phyloP scores from a whole-genome alignment of 192 early-diverging fungal genomes.

The Coemansia sp. region DNA sequence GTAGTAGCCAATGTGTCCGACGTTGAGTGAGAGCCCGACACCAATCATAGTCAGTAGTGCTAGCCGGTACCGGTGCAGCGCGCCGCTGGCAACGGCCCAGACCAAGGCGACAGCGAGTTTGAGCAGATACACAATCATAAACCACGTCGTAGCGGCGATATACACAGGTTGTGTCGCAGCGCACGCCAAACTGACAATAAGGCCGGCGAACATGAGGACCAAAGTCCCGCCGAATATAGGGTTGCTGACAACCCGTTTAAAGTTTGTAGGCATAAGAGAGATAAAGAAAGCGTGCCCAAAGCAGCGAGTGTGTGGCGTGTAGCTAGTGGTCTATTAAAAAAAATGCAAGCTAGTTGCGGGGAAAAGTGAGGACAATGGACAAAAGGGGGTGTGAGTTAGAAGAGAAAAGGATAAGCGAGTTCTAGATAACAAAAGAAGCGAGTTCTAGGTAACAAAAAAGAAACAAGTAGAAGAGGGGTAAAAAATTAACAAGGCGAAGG shows the following conservation, averaged over 20 bases:
- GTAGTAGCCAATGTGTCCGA: constrained; percentile 53
- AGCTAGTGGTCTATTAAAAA: background rate
- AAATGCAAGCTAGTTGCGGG: background rate
- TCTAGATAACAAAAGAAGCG: background rate
- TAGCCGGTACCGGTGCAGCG: constrained; percentile 51
- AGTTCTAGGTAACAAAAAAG: constrained; percentile 9
- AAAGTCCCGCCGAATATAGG: constrained; percentile 53
- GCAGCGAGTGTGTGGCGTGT: background rate
- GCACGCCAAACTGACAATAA: constrained; percentile 37
- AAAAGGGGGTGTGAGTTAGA: background rate
- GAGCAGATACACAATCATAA: constrained; percentile 44
- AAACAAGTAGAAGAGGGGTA: constrained; percentile 6
- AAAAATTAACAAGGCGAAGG: constrained; percentile 4
- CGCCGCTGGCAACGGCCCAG: constrained; percentile 30
- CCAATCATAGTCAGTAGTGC: constrained; percentile 51
- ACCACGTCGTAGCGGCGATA: constrained; percentile 50
- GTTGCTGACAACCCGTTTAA: constrained; percentile 43
- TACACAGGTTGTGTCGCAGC: constrained; percentile 41
- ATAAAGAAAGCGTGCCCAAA: background rate
- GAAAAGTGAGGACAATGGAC: background rate
- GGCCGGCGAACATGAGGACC: constrained; percentile 43
- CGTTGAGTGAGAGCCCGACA: constrained; percentile 37
- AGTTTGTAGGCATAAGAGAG: constrained; percentile 10
- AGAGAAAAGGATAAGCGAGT: constrained; percentile 9
- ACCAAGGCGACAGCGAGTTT: constrained; percentile 29